Conservation (phyloP, 371 early-diverging fungal species). For the Rhizopus delemar region DNA sequence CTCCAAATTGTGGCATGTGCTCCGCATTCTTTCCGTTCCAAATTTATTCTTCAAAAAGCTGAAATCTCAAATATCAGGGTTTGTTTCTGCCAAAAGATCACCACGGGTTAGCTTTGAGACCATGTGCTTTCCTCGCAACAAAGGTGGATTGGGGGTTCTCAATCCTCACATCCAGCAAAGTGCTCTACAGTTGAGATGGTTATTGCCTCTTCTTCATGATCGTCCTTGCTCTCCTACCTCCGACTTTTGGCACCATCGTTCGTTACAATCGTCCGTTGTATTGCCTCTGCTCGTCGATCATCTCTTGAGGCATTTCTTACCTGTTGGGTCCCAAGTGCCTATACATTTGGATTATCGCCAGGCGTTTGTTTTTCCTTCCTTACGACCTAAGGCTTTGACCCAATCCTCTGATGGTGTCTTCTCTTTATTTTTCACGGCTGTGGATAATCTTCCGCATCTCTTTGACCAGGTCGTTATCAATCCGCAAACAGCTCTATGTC, state of each 20-base stretch:
- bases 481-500: no score
- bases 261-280: no score
- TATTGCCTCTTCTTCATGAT: slow-evolving; percentile 3
- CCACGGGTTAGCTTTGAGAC: slow-evolving; percentile 6
- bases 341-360: no score
- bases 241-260: background rate
- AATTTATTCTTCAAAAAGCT: background rate
- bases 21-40: slow-evolving; percentile 14
- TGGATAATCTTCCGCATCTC: no score
- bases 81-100: slow-evolving; percentile 14
- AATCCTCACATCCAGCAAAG: slow-evolving; percentile 6
- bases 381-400: no score
- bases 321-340: no score
- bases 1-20: slow-evolving; percentile 30
- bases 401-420: no score
- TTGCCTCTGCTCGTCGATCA: no score
- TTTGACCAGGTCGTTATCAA: no score
- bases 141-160: slow-evolving; percentile 14
- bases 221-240: background rate
- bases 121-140: background rate
- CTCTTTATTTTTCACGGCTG: no score
- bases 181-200: slow-evolving; percentile 3
- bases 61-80: slow-evolving; percentile 2
- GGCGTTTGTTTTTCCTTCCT: no score
- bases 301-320: no score